These are phyloP conservation scores for Gorgonomyces haynaldii DNA, from an alignment of 192 early-diverging fungal genomes.

Conservation along the genomic window DNA sequence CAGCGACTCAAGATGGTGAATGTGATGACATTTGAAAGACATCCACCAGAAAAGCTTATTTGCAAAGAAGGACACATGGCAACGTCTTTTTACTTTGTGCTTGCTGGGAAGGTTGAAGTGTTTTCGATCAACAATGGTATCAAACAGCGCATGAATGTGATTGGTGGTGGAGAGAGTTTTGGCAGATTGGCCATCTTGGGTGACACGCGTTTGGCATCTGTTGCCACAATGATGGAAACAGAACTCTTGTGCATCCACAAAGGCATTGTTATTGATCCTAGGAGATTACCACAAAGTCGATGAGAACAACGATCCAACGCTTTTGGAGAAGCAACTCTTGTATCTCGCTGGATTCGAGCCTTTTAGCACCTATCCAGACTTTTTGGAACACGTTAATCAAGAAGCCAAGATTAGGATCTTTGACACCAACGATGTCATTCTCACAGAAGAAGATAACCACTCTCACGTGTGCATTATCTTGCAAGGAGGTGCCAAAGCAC, in stretches of 20 bases:
- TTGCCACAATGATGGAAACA: background rate
- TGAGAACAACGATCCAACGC: background rate
- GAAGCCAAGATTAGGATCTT: background rate
- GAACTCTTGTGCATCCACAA: conserved; percentile 6
- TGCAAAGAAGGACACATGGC: conserved; percentile 7
- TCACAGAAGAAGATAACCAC: conserved; percentile 14
- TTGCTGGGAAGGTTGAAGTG: conserved; percentile 2
- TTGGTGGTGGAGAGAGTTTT: conserved; percentile 5
- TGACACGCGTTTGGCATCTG: conserved; percentile 3
- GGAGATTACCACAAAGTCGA: background rate
- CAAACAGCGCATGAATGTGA: conserved; percentile 1
- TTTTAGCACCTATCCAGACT: conserved; percentile 2
- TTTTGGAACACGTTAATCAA: background rate
- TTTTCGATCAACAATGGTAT: background rate
- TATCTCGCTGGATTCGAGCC: background rate
- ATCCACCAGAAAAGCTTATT: background rate
- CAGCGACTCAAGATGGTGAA: no score
- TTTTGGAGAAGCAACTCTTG: background rate
- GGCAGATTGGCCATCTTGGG: background rate
- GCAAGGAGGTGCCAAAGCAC: conserved; percentile 7
- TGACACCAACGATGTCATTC: conserved; percentile 11
- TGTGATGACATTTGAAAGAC: no score
- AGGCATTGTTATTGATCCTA: background rate
- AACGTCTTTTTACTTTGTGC: background rate
- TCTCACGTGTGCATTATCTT: conserved; percentile 12